Evolutionary conservation across 371 early-diverging fungal genomes (phyloP), one percentile per base, ranked within the genome.

Genomic region (Syncephalis fuscata): DNA sequence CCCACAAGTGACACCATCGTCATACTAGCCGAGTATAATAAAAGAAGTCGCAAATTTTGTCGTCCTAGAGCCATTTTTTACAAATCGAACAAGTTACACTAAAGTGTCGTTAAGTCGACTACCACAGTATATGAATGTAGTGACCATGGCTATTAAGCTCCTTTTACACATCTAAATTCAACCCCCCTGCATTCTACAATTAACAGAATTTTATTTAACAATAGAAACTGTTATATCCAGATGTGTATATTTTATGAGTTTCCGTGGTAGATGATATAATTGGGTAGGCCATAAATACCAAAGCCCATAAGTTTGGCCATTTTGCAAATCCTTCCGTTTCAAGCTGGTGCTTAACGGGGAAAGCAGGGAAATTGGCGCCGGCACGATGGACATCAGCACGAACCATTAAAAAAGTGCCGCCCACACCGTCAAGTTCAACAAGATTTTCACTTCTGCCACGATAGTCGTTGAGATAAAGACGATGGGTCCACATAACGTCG

Each of bases 271-370:
- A 74, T 66, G 24, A 69, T 51, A 23, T 74, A 66, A n/a, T 61
- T 59, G 1, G 80, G 80, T 27, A 74, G 54, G 1, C 78, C 78
- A 53, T 60, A 77, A 0, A 77, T 75, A 23, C 64, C 64, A 48
- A 65, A 76, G 4, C 80, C 80, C 57, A 73, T 62, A 1, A 67
- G 65, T 53, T 74, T 78, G 24, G 81, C 79, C 58, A 79, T 70
- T 48, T 76, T 77, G 78, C 80, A 59, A 83, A 68, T 0, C 83
- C 84, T 64, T 81, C 84, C 8, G 82, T 81, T 55, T 83, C 82
- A 4, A 81, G 64, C 45, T 70, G 65, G 53, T 80, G 78, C 39
- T 74, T 66, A 27, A 74, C 63, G 21, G 71, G 64, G 51, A 64
- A 66, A 0, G 73, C 57, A 3, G 79, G 80, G 44, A 78, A 80